Evolutionary conservation across 345 rosid genomes (phyloP), one percentile per base, ranked within the genome.

Genomic region (Dipteronia dyeriana): DNA sequence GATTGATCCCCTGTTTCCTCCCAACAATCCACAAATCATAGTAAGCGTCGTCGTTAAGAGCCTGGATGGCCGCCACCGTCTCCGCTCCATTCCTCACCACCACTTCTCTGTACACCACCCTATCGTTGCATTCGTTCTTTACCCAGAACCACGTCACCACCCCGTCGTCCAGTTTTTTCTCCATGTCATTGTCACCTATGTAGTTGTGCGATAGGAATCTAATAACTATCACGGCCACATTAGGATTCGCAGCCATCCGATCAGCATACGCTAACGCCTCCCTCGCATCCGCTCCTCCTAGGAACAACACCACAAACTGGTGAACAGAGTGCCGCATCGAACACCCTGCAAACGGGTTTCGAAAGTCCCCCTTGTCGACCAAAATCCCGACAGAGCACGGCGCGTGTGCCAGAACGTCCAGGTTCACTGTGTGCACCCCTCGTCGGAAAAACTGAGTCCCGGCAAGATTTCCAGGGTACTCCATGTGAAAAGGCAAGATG

Each of bases 361-460:
- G 51, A 8, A 76, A 53, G 9, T 77, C 34, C 2, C 87, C 90
- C 77, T 88, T 88, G 75, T 92, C 89, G 17, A 92, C 75, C 0
- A 89, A 83, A 26, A 95, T 76, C 31, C 93, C 97, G 0, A 92
- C 91, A 1, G 99, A 92, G 82, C 99, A 95, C 0, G 97, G 98
- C 0, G 97, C 89, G 66, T 91, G 82, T 12, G 68, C 76, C 51
- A 93, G 53, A 22, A 95, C 93, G 9, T 87, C 71, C 2, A 74
- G 23, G 75, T 79, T 83, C 13, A 91, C 75, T 0, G 87, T 65
- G 9, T 81, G 75, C 51, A 79, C 41, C 2, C 89, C 84, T 0
- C 65, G 75, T 23, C 72, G 80, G 12, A 79, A 73, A 17, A 84
- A 25, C 70, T 87, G 87, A 1, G 84, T 79, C 2, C 83, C 80